phyloP scores from a whole-genome alignment of 2,329 filamentous ascomycete genomes.

The Clonostachys rosea region DNA sequence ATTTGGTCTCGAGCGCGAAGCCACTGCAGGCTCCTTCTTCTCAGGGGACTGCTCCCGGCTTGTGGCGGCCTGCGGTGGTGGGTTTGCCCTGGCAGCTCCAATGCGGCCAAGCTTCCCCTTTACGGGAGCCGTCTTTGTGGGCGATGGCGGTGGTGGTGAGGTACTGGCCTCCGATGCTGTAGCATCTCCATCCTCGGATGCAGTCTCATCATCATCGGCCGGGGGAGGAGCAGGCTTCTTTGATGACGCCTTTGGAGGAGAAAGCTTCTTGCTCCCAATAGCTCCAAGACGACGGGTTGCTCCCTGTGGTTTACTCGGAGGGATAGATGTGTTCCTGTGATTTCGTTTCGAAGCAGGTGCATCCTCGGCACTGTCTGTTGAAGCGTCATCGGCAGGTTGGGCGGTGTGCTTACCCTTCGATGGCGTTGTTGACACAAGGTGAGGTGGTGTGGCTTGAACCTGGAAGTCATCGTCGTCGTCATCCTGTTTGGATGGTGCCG shows the following conservation, averaged over 20 bases:
- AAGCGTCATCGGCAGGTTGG: not conserved
- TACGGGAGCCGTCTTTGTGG: constrained; percentile 13
- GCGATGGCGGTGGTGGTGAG: constrained; percentile 11
- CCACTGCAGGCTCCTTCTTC: not conserved
- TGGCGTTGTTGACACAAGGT: not conserved
- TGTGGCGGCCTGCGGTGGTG: constrained; percentile 1
- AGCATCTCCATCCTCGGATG: constrained; percentile 11
- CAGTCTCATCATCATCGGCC: constrained; percentile 4
- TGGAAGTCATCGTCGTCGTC: constrained; percentile 47
- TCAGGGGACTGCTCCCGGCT: not conserved
- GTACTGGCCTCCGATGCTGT: constrained; percentile 35
- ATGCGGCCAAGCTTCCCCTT: constrained; percentile 34
- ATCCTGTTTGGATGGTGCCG: constrained; percentile 2
- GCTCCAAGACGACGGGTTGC: not conserved
- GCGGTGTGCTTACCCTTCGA: not conserved
- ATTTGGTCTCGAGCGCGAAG: constrained; percentile 1
- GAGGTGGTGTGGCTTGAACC: constrained; percentile 40
- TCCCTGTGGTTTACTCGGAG: not conserved
- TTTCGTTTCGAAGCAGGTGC: not conserved
- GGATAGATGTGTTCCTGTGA: not conserved
- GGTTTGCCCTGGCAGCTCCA: constrained; percentile 13
- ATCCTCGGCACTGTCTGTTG: constrained; percentile 4
- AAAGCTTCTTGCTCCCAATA: not conserved
- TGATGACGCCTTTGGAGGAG: constrained; percentile 6
- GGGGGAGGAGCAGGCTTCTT: constrained; percentile 3